These are phyloP conservation scores for Dactylella cylindrospora DNA, from an alignment of 2,329 filamentous ascomycete genomes.

Conservation along the genomic window DNA sequence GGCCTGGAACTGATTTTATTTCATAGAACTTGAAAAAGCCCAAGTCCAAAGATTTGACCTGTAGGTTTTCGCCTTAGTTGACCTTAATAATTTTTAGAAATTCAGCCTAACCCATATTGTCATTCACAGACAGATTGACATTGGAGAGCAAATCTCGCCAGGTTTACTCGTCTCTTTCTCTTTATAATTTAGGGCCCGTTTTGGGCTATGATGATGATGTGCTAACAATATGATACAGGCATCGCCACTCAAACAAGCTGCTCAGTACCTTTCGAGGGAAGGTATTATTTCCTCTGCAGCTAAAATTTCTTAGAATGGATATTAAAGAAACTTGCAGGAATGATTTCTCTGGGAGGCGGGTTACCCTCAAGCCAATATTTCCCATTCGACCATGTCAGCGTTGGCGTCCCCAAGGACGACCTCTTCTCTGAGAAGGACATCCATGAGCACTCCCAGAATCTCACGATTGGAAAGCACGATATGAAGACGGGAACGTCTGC, in stretches of 20 bases:
- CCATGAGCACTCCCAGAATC: slow-evolving; percentile 60
- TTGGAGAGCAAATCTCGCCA: slow-evolving; percentile 39
- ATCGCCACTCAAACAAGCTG: slow-evolving; percentile 41
- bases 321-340: slow-evolving; percentile 51
- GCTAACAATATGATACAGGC: slow-evolving; percentile 23
- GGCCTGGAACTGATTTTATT: slow-evolving; percentile 2
- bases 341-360: slow-evolving; percentile 91
- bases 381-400: slow-evolving; percentile 75
- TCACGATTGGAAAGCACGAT: slow-evolving; percentile 82
- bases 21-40: slow-evolving; percentile 36
- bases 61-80: slow-evolving; percentile 7
- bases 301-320: neutral
- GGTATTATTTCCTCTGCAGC: slow-evolving; percentile 5
- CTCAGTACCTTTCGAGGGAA: slow-evolving; percentile 35
- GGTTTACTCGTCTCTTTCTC: slow-evolving; percentile 29
- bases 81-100: neutral
- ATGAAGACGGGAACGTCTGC: slow-evolving; percentile 64
- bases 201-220: neutral
- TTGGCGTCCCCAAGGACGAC: slow-evolving; percentile 71
- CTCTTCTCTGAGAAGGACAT: slow-evolving; percentile 71
- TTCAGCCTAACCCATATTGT: slow-evolving; percentile 3
- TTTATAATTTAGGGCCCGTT: slow-evolving; percentile 4
- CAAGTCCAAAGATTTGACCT: slow-evolving; percentile 40
- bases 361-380: slow-evolving; percentile 88
- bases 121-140: slow-evolving; percentile 33